phyloP scores from a whole-genome alignment of 495 filamentous ascomycete species.

The Penicillium bialowiezense region DNA sequence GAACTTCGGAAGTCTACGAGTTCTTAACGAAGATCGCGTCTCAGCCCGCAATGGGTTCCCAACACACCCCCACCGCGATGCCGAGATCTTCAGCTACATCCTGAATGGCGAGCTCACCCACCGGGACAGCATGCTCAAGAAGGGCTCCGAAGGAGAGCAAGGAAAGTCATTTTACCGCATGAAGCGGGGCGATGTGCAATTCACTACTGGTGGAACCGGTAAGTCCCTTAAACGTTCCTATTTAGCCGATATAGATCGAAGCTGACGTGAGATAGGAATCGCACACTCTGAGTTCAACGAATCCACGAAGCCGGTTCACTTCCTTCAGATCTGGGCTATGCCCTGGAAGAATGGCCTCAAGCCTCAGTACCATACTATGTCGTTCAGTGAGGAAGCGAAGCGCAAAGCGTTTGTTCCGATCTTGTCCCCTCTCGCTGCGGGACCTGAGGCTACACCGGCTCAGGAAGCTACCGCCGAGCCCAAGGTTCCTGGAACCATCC shows the following conservation, averaged over 20 bases:
- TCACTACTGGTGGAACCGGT: conserved; percentile 73
- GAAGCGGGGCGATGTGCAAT: conserved; percentile 76
- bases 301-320: conserved; percentile 62
- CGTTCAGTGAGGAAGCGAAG: conserved; percentile 67
- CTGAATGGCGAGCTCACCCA: conserved; percentile 77
- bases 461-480: conserved; percentile 60
- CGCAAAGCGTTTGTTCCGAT: conserved; percentile 64
- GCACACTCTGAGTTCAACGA: conserved; percentile 77
- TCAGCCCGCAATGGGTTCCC: conserved; percentile 66
- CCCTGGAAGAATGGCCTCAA: conserved; percentile 66
- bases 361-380: conserved; percentile 67
- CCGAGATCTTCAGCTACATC: conserved; percentile 83
- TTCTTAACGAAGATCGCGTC: conserved; percentile 82
- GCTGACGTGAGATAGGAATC: conserved; percentile 50
- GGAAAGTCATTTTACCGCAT: conserved; percentile 65
- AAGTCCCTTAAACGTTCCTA: conserved; percentile 10
- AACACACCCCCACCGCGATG: conserved; percentile 76
- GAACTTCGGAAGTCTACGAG: conserved; percentile 68
- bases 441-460: conserved; percentile 50
- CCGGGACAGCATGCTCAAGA: conserved; percentile 68
- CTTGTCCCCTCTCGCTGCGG: conserved; percentile 66
- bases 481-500: conserved; percentile 59
- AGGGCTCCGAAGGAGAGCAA: conserved; percentile 50
- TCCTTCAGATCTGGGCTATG: conserved; percentile 78
- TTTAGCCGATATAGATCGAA: not conserved